Base-by-base conservation (phyloP, 2,329 filamentous ascomycete species). In the Capronia epimyces region DNA sequence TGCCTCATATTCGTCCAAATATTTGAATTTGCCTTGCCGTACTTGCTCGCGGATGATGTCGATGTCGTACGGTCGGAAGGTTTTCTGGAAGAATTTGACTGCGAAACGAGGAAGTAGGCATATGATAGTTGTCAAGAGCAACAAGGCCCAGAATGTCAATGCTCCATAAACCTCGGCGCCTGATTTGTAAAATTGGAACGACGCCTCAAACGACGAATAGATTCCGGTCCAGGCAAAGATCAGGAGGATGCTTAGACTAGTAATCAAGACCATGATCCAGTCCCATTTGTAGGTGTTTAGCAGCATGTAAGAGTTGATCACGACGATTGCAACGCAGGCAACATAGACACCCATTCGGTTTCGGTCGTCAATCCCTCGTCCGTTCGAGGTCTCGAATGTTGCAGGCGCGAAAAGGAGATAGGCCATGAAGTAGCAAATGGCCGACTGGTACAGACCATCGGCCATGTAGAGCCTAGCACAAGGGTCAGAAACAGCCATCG, bases 221-320 rank as follows among this genome's bases (percentile, higher is more conserved):
- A 95, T 78, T 24, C 89, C 93, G 4, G 93, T 96, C 89, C 93
- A 97, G 73, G 95, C 86, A 76, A 89, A 98, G 64, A 97, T 81
- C 62, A 96, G 80, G 24, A 97, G 67, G 56, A 86, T 86, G 70
- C 89, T 95, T 67, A 97, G 79, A 20, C 71, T 71, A 45, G 94
- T 85, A 56, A 96, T 84, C 52, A 95, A 74, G 18, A 90, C 70
- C 71, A 94, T 94, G 63, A 98, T 76, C 91, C 91, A 98, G 68
- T 98, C 93, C 93, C 93, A 98, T 54, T 91, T 82, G 69, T 95
- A 97, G 1, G 87, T 94, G 71, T 98, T 98, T 73, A 97, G 83
- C 58, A 98, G 75, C 60, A 98, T 88, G 73, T 97, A 98, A 52
- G 84, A 74, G 69, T 98, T 98, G 75, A 95, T 94, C 34, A 88